A percentile compares a stretch with the other conserved stretches of the same genome.
These are phyloP conservation scores for Fusarium sp. DNA, from an alignment of 2,329 filamentous ascomycete genomes.

Conservation along the genomic window DNA sequence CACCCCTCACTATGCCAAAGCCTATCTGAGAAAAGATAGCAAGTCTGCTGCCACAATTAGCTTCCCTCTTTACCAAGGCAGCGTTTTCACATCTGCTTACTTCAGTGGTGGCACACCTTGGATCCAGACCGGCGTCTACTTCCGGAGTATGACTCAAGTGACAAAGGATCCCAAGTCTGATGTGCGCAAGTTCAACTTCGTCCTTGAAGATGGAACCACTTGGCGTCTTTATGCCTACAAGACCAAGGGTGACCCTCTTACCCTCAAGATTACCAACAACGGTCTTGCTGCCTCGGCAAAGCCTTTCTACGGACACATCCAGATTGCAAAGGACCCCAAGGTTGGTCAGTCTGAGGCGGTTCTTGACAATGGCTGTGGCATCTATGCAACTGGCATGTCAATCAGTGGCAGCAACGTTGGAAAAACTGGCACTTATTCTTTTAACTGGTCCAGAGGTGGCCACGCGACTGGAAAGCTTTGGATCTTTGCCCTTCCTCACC, in stretches of 20 bases:
- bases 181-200: slow-evolving; percentile 81
- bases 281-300: slow-evolving; percentile 73
- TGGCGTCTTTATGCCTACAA: slow-evolving; percentile 87
- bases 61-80: slow-evolving; percentile 89
- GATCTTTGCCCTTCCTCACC: slow-evolving; percentile 92
- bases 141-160: slow-evolving; percentile 73
- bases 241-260: slow-evolving; percentile 69
- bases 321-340: slow-evolving; percentile 82
- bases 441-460: slow-evolving; percentile 81
- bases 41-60: slow-evolving; percentile 72
- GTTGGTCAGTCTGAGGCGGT: slow-evolving; percentile 69
- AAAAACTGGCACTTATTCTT: slow-evolving; percentile 75
- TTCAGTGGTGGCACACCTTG: slow-evolving; percentile 79
- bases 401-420: slow-evolving; percentile 74
- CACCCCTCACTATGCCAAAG: slow-evolving; percentile 72
- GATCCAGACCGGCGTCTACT: slow-evolving; percentile 81
- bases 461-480: slow-evolving; percentile 71
- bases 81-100: slow-evolving; percentile 84
- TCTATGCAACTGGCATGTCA: slow-evolving; percentile 75
- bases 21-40: slow-evolving; percentile 72
- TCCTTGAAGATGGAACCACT: slow-evolving; percentile 76
- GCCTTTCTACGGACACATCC: slow-evolving; percentile 82
- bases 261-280: slow-evolving; percentile 77
- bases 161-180: slow-evolving; percentile 70
- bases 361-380: slow-evolving; percentile 81